Evolutionary conservation across 495 filamentous ascomycete genomes (phyloP), one percentile per base, ranked within the genome.

Genomic region (Neurospora sp.): DNA sequence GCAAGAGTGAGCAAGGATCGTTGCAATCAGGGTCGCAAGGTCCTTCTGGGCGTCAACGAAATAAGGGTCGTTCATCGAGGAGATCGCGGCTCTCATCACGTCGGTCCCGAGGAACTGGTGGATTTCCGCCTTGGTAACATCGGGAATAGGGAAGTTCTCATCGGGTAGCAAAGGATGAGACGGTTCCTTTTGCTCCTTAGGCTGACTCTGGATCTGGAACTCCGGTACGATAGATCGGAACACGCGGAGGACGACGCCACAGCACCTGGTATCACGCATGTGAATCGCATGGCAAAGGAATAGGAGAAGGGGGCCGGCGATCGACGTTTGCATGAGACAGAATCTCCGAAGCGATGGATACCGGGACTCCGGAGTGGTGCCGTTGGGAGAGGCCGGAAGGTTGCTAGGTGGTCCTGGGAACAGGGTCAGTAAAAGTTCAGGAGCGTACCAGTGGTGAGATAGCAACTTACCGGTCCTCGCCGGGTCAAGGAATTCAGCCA

Each of bases 41-140:
- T 98, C 96, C 80, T 94, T 96, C 77, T 99, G 96, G 77, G 94
- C 88, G 72, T 99, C 96, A 48, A 97, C 94, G 76, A 98, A 98
- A 78, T 98, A 98, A 1, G 93, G 89, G 71, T 98, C 96, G 80
- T 98, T 91, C 40, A 99, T 87, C 16, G 92, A 95, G 27, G 93
- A 91, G 80, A 97, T 92, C 73, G 90, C 92, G 0, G 92, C 89
- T 82, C 90, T 91, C 31, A 96, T 85, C 4, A 95, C 93, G 73
- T 97, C 93, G 38, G 87, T 90, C 72, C 86, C 91, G 76, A 98
- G 94, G 76, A 96, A 99, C 77, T 98, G 94, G 74, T 94, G 91
- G 72, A 98, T 94, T 40, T 90, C 90, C 3, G 87, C 78, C 1
- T 87, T 87, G 5, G 82, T 82, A 0, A 75, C 77, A 8, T 80